Evolutionary conservation across 2,329 filamentous ascomycete species (phyloP).

Genomic region (Massarina eburnea): DNA sequence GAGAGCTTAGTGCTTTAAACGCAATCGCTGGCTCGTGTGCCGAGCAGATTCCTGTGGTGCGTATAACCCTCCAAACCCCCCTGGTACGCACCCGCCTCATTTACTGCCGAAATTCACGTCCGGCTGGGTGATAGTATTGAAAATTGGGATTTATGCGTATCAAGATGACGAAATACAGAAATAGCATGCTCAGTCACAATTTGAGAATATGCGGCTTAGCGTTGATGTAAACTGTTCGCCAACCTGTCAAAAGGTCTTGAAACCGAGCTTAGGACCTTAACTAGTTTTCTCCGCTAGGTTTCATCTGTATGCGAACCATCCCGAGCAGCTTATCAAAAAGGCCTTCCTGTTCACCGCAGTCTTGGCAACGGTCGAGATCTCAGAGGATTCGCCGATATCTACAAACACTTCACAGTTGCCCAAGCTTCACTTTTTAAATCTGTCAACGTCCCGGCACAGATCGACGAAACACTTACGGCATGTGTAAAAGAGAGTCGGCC

Average conservation of each 20-base stretch:
- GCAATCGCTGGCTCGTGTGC: constrained; percentile 72
- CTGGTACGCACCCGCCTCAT: background rate
- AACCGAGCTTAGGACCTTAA: background rate
- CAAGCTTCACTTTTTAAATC: constrained; percentile 52
- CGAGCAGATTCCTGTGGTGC: constrained; percentile 66
- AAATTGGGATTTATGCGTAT: too few species aligned
- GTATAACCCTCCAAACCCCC: constrained; percentile 12
- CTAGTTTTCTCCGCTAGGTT: constrained; percentile 27
- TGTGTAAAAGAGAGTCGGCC: constrained; percentile 57
- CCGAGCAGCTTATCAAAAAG: constrained; percentile 45
- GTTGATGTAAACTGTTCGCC: background rate
- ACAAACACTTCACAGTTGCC: constrained; percentile 51
- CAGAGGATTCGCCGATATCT: constrained; percentile 53
- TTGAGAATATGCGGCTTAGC: too few species aligned
- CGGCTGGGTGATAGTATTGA: too few species aligned
- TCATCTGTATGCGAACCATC: constrained; percentile 59
- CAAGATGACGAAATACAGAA: too few species aligned
- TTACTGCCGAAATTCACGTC: too few species aligned
- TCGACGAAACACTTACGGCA: constrained; percentile 54
- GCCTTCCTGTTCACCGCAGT: constrained; percentile 63
- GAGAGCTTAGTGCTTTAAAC: constrained; percentile 67
- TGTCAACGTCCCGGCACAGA: constrained; percentile 49
- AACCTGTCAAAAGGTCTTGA: background rate
- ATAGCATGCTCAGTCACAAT: too few species aligned
- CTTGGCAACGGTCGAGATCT: constrained; percentile 63